Conservation (phyloP, 1,284 basidiomycete species). For the Termitomyces sp. region DNA sequence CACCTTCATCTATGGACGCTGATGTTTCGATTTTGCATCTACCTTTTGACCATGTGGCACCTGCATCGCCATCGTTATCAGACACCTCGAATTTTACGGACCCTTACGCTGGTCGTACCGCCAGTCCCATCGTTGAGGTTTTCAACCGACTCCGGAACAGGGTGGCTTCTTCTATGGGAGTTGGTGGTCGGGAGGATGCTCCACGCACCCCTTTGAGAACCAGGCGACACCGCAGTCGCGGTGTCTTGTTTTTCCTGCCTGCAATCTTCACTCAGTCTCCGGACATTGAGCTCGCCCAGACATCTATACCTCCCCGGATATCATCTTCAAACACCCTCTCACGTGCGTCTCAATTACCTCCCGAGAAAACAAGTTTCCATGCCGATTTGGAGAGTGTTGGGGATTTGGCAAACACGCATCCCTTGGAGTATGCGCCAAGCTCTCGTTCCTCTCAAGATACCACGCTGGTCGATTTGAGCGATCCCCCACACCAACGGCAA, state of each 20-base stretch:
- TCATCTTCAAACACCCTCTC: slow-evolving; percentile 20
- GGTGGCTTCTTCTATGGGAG: slow-evolving; percentile 40
- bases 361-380: slow-evolving; percentile 28
- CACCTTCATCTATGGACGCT: slow-evolving; percentile 42
- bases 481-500: slow-evolving; percentile 12
- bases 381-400: slow-evolving; percentile 27
- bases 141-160: slow-evolving; percentile 53
- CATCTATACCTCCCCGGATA: slow-evolving; percentile 15
- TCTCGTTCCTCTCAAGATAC: slow-evolving; percentile 17
- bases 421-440: slow-evolving; percentile 12
- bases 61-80: slow-evolving; percentile 50
- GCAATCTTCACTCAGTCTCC: slow-evolving; percentile 63
- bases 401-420: slow-evolving; percentile 11
- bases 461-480: slow-evolving; percentile 16
- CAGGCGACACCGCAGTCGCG: slow-evolving; percentile 47
- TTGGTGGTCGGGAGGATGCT: slow-evolving; percentile 24
- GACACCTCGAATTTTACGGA: slow-evolving; percentile 40
- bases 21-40: slow-evolving; percentile 60
- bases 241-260: slow-evolving; percentile 76
- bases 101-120: slow-evolving; percentile 30
- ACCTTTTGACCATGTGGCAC: slow-evolving; percentile 50
- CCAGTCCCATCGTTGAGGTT: slow-evolving; percentile 43
- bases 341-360: slow-evolving; percentile 22
- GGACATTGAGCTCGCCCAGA: slow-evolving; percentile 40
- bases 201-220: slow-evolving; percentile 40